These are phyloP conservation scores for Calcarisporium arbuscula DNA, from an alignment of 2,329 filamentous ascomycete species.

Conservation along the genomic window DNA sequence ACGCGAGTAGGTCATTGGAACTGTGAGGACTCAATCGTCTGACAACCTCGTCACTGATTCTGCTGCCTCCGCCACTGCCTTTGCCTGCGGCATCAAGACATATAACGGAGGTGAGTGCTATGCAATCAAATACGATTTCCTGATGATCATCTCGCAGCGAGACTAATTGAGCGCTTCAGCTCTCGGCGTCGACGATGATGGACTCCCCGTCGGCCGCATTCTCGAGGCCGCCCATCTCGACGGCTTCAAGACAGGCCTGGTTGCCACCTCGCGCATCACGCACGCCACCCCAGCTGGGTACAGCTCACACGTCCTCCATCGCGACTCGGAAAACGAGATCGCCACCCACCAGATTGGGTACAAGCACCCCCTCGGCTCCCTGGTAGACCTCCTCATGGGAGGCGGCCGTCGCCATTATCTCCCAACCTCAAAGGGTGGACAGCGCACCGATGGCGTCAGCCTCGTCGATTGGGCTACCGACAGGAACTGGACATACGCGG, in stretches of 20 bases:
- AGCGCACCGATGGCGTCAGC: conserved; percentile 14
- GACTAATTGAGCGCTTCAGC: too few relatives aligned
- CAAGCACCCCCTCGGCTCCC: conserved; percentile 14
- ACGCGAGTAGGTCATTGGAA: conserved; percentile 9
- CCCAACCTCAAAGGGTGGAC: conserved; percentile 12
- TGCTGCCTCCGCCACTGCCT: conserved; percentile 17
- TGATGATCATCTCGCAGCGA: too few relatives aligned
- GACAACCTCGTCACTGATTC: conserved; percentile 18
- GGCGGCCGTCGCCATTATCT: conserved; percentile 17
- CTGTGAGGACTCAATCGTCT: conserved; percentile 14
- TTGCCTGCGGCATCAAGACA: conserved; percentile 17
- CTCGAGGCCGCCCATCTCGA: conserved; percentile 18
- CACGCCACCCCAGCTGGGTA: conserved; percentile 18
- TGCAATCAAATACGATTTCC: neutral
- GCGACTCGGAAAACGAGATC: conserved; percentile 18
- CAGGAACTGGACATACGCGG: conserved; percentile 15
- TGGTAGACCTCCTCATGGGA: conserved; percentile 16
- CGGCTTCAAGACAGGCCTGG: conserved; percentile 16
- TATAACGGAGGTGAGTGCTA: conserved; percentile 15
- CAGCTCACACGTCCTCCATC: conserved; percentile 15
- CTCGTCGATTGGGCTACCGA: conserved; percentile 16
- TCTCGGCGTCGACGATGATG: conserved; percentile 16
- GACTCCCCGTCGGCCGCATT: conserved; percentile 15
- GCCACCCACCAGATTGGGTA: conserved; percentile 18
- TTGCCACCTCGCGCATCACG: conserved; percentile 17